These are phyloP conservation scores for Emergomyces orientalis DNA, from an alignment of 2,329 filamentous ascomycete species.

Conservation along the genomic window DNA sequence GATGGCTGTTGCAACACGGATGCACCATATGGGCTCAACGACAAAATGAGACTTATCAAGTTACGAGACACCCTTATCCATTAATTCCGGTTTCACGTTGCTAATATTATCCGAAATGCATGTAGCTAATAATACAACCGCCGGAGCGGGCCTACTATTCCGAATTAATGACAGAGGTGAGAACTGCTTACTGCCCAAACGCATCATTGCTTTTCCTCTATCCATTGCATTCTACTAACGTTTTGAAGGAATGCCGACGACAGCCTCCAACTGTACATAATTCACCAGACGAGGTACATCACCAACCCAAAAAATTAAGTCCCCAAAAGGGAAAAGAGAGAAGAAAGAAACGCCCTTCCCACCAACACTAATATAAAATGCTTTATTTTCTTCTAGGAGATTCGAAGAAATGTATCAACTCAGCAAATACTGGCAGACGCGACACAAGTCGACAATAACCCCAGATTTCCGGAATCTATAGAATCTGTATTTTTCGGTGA, in stretches of 20 bases:
- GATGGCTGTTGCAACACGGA: not conserved
- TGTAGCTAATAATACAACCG: not conserved
- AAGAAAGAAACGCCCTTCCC: not conserved
- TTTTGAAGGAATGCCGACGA: not conserved
- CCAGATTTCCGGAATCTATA: not conserved
- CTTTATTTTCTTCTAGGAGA: not conserved
- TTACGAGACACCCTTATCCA: not conserved
- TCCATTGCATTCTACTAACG: not conserved
- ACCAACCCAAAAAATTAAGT: too few relatives aligned
- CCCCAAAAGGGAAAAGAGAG: not conserved
- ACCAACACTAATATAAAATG: not conserved
- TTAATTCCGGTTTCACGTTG: not conserved
- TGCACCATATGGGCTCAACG: not conserved
- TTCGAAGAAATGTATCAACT: not conserved
- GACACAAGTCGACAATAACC: not conserved
- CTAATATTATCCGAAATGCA: not conserved
- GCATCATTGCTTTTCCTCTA: not conserved
- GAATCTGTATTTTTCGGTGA: not conserved
- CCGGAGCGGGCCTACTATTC: not conserved
- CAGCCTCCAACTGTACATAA: not conserved
- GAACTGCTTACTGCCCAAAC: not conserved
- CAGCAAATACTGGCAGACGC: not conserved
- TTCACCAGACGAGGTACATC: slow-evolving; percentile 1
- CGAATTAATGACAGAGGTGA: slow-evolving; percentile 5
- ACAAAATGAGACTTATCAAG: not conserved